Percentiles rank a stretch among this genome's conserved stretches.
These are phyloP conservation scores for Clathrus columnatus DNA, from an alignment of 768 basidiomycete genomes.

Conservation along the genomic window DNA sequence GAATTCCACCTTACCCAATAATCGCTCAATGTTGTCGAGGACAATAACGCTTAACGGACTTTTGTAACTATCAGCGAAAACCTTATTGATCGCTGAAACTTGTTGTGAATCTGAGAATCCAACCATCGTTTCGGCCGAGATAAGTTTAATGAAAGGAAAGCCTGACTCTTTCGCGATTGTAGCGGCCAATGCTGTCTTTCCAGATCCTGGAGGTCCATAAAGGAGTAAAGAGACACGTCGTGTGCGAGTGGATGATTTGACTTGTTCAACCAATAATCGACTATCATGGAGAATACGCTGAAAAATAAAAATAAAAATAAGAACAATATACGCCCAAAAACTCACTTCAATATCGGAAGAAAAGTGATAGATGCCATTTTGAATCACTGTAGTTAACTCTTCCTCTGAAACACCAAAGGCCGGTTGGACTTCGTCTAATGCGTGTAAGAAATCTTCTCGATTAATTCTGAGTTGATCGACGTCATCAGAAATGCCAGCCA, in stretches of 20 bases:
- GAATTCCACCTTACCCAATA: conserved; percentile 58
- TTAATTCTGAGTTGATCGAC: conserved; percentile 90
- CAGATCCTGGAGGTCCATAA: conserved; percentile 83
- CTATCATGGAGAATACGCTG: conserved; percentile 86
- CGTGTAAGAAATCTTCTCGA: conserved; percentile 76
- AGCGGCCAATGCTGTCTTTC: conserved; percentile 92
- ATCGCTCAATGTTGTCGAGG: conserved; percentile 87
- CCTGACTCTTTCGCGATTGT: conserved; percentile 89
- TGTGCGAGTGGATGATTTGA: conserved; percentile 80
- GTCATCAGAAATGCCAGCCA: conserved; percentile 94
- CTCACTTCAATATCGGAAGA: conserved; percentile 67
- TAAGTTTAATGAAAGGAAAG: conserved; percentile 96
- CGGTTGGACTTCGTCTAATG: conserved; percentile 89
- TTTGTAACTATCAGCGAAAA: conserved; percentile 94
- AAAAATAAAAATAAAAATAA: conserved; percentile 1
- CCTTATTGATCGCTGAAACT: conserved; percentile 82
- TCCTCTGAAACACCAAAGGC: conserved; percentile 98
- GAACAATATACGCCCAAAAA: conserved; percentile 11
- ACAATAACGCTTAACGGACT: conserved; percentile 94
- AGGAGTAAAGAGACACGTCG: conserved; percentile 86
- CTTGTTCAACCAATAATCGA: conserved; percentile 86
- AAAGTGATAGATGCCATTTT: conserved; percentile 94
- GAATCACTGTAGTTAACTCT: conserved; percentile 85
- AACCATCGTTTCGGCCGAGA: conserved; percentile 95
- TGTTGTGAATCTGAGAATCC: conserved; percentile 92